Conservation (phyloP, 257 asterid genomes). For the Cruciata laevipes region DNA sequence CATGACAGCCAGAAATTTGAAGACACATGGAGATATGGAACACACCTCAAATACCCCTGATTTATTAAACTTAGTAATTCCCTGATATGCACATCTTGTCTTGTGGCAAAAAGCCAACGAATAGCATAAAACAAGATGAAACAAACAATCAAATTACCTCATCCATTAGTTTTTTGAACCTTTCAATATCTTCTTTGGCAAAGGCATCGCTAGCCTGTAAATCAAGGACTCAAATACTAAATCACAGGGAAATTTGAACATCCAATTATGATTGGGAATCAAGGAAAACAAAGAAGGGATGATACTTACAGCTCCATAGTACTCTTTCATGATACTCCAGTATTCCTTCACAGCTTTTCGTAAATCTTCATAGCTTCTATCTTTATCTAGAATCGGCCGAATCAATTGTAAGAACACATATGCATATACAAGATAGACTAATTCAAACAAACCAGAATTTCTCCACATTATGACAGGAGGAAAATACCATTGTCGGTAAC, state of each 20-base stretch:
- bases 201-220: conserved; percentile 65
- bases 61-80: not conserved
- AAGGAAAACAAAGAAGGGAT: not conserved
- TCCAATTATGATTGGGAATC: conserved; percentile 7
- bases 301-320: conserved; percentile 58
- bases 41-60: not conserved
- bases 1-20: not conserved
- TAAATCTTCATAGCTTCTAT: conserved; percentile 48
- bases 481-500: conserved; percentile 35
- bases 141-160: conserved; percentile 37
- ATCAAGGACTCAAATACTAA: not conserved
- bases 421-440: not conserved
- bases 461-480: conserved; percentile 13
- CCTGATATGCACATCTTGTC: not conserved
- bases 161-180: conserved; percentile 36
- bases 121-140: conserved; percentile 11
- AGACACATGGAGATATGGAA: not conserved
- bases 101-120: not conserved
- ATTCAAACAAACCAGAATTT: not conserved
- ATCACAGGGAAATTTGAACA: conserved; percentile 10
- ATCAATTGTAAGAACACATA: not conserved
- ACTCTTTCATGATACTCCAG: conserved; percentile 58
- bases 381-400: conserved; percentile 29
- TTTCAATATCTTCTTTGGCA: conserved; percentile 29
- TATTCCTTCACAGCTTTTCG: conserved; percentile 53